Evolutionary conservation across 1,139 yeast species (phyloP).

Genomic region (Casaregolazyma lundiana): DNA sequence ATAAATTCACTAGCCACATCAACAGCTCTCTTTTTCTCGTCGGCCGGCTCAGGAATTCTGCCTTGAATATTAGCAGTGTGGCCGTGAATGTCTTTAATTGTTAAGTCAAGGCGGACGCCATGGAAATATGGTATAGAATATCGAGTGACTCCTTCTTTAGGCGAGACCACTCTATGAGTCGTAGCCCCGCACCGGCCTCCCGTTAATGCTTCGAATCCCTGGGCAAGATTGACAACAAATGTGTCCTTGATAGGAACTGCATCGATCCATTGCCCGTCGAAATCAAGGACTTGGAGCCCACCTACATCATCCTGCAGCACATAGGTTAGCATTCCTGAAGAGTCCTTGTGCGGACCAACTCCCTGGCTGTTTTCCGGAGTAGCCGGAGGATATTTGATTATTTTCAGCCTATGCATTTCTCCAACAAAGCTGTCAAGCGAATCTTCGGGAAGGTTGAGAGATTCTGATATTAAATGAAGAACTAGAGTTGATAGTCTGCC

Average conservation of each 20-base stretch:
- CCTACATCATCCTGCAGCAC: conserved; percentile 53
- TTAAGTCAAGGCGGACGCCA: conserved; percentile 32
- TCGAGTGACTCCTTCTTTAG: conserved; percentile 42
- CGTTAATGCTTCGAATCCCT: conserved; percentile 38
- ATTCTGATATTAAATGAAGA: conserved; percentile 48
- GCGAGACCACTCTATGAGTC: conserved; percentile 58
- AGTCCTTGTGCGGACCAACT: conserved; percentile 68
- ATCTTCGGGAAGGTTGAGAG: conserved; percentile 45
- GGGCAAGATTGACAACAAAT: conserved; percentile 37
- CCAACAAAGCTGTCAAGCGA: conserved; percentile 47
- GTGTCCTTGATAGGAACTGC: conserved; percentile 35
- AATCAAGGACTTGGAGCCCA: conserved; percentile 60
- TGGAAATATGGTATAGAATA: conserved; percentile 38
- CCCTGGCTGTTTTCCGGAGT: conserved; percentile 45
- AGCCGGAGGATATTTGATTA: conserved; percentile 36
- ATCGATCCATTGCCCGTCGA: conserved; percentile 59
- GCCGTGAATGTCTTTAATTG: conserved; percentile 27
- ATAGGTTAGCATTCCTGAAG: conserved; percentile 54
- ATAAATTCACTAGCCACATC: conserved; percentile 36
- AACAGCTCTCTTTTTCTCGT: conserved; percentile 25
- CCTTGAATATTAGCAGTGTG: conserved; percentile 28
- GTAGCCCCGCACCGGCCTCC: conserved; percentile 48
- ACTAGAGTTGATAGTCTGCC: conserved; percentile 42
- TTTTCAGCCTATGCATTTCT: conserved; percentile 37
- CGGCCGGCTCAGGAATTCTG: conserved; percentile 29